Conservation (phyloP, 768 basidiomycete genomes). For the Phallus indusiatus region DNA sequence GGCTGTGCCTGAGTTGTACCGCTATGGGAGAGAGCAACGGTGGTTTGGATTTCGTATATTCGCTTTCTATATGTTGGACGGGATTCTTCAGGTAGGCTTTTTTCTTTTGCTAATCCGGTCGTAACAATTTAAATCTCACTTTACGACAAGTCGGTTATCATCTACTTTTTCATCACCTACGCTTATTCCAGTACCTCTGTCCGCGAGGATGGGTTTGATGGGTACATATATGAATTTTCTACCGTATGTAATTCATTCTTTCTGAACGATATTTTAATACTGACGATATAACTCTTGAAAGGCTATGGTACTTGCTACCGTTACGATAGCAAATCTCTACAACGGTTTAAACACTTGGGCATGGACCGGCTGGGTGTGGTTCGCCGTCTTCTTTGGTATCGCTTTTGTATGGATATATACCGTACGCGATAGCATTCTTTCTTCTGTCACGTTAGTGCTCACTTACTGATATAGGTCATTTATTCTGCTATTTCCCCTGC, state of each 20-base stretch:
- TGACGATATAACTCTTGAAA: conserved; percentile 19
- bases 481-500: conserved; percentile 80
- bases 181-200: conserved; percentile 65
- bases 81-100: conserved; percentile 60
- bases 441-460: neutral
- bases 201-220: conserved; percentile 69
- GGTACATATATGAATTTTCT: conserved; percentile 71
- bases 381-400: conserved; percentile 73
- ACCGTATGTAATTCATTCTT: conserved; percentile 46
- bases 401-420: conserved; percentile 71
- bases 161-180: conserved; percentile 85
- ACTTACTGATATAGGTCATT: conserved; percentile 42
- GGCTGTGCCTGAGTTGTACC: conserved; percentile 85
- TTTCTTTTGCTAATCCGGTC: neutral
- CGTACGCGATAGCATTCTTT: conserved; percentile 31
- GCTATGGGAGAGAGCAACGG: conserved; percentile 64
- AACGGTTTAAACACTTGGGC: conserved; percentile 82
- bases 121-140: conserved; percentile 9
- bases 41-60: conserved; percentile 79
- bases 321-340: conserved; percentile 72
- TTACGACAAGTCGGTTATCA: conserved; percentile 64
- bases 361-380: conserved; percentile 93
- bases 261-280: neutral
- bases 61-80: conserved; percentile 78
- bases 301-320: conserved; percentile 82